Conservation (phyloP, 1,284 basidiomycete genomes). For the Irpex rosettiformis region DNA sequence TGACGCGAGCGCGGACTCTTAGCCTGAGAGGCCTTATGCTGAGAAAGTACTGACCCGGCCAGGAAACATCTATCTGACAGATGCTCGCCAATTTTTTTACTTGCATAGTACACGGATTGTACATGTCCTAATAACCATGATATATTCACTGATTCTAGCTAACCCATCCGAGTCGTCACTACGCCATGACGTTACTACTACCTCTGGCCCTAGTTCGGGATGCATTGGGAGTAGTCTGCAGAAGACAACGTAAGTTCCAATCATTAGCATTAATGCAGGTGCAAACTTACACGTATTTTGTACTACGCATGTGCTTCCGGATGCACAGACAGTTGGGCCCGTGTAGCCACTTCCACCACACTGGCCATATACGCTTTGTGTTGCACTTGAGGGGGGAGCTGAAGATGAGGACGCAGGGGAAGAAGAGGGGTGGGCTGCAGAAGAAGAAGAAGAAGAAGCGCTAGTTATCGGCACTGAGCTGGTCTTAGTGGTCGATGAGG, state of each 20-base stretch:
- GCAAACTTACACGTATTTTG: slow-evolving; percentile 12
- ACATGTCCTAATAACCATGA: neutral
- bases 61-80: no score
- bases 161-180: no score
- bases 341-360: slow-evolving; percentile 14
- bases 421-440: neutral
- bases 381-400: slow-evolving; percentile 4
- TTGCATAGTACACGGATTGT: neutral
- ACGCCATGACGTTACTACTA: neutral
- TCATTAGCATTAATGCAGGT: no score
- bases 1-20: no score
- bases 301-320: slow-evolving; percentile 11
- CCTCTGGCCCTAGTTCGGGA: slow-evolving; percentile 6
- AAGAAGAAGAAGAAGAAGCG: slow-evolving; percentile 3
- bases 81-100: no score
- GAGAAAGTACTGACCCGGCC: no score
- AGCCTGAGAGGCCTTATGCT: no score
- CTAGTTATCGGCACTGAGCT: neutral
- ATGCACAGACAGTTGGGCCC: slow-evolving; percentile 14
- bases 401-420: neutral
- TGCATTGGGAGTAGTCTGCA: slow-evolving; percentile 16
- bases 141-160: neutral
- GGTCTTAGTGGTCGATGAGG: neutral
- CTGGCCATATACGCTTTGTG: slow-evolving; percentile 13
- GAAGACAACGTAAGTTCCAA: no score